Percentiles rank a stretch among this genome's conserved stretches.
These are phyloP conservation scores for Ophiognomonia clavigignenti-juglandacearum DNA, from an alignment of 2,329 filamentous ascomycete genomes.

Conservation along the genomic window DNA sequence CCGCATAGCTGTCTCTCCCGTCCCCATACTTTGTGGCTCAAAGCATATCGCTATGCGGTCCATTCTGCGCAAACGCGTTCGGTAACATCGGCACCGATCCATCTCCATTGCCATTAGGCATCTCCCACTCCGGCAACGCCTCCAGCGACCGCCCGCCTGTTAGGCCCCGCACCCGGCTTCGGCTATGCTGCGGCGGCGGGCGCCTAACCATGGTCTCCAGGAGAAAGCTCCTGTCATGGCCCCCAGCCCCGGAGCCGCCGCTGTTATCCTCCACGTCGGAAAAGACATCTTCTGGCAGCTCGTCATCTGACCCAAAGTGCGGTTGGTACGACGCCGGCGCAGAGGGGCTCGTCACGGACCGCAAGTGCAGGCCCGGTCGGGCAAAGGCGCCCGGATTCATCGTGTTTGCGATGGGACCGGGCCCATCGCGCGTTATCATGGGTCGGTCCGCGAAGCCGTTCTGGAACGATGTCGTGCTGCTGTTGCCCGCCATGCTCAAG, in stretches of 20 bases:
- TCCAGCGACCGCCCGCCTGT: slow-evolving; percentile 49
- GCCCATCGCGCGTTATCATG: slow-evolving; percentile 54
- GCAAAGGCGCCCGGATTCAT: slow-evolving; percentile 60
- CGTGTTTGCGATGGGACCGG: slow-evolving; percentile 45
- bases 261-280: slow-evolving; percentile 68
- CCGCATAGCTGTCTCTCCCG: not conserved
- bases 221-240: slow-evolving; percentile 43
- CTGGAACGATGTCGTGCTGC: slow-evolving; percentile 67
- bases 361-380: slow-evolving; percentile 68
- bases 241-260: slow-evolving; percentile 31
- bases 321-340: slow-evolving; percentile 50
- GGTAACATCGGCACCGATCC: slow-evolving; percentile 38
- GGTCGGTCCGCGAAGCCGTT: slow-evolving; percentile 78
- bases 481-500: slow-evolving; percentile 73
- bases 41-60: slow-evolving; percentile 32
- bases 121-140: slow-evolving; percentile 9
- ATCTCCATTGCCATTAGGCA: slow-evolving; percentile 30
- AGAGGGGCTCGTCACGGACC: slow-evolving; percentile 80
- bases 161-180: slow-evolving; percentile 55
- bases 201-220: slow-evolving; percentile 59
- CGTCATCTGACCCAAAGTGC: slow-evolving; percentile 69
- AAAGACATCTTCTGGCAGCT: slow-evolving; percentile 66
- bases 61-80: slow-evolving; percentile 23
- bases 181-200: slow-evolving; percentile 46
- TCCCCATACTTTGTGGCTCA: slow-evolving; percentile 14